Conservation (phyloP, 2,329 filamentous ascomycete species). For the Monilinia laxa region DNA sequence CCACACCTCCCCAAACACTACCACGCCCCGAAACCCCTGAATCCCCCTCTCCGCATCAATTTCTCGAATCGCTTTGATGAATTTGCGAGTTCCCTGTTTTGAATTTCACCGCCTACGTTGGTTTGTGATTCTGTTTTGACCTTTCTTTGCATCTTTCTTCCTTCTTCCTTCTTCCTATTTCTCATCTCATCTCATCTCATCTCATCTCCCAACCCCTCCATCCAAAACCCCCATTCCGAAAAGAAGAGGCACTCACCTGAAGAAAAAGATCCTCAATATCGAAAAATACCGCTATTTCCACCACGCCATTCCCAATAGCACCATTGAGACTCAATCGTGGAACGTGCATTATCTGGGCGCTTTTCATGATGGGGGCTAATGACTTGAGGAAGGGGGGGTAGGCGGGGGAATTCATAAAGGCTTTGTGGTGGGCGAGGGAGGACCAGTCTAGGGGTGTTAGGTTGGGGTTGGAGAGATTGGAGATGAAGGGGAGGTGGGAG, state of each 20-base stretch:
- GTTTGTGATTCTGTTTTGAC: too few relatives aligned
- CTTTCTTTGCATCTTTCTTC: neutral
- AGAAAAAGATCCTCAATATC: conserved; percentile 20
- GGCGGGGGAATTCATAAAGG: conserved; percentile 42
- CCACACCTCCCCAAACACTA: neutral
- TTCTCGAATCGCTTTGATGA: neutral
- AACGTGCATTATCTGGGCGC: conserved; percentile 29
- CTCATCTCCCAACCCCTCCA: neutral
- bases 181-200: too few relatives aligned
- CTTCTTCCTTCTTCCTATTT: too few relatives aligned
- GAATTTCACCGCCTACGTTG: neutral
- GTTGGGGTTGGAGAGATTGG: too few relatives aligned
- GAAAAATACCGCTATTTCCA: conserved; percentile 33
- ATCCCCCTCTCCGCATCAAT: neutral
- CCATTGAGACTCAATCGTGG: neutral
- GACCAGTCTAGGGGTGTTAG: conserved; percentile 42
- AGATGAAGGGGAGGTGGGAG: too few relatives aligned
- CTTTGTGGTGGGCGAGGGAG: conserved; percentile 42
- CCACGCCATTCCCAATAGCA: neutral
- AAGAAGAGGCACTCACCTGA: neutral
- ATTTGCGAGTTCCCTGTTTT: neutral
- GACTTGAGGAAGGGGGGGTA: conserved; percentile 43
- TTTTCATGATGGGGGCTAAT: conserved; percentile 23
- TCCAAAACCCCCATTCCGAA: neutral
- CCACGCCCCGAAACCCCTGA: neutral